Conservation (phyloP, 179 eudicot genomes). For the Beta macrorhiza region DNA sequence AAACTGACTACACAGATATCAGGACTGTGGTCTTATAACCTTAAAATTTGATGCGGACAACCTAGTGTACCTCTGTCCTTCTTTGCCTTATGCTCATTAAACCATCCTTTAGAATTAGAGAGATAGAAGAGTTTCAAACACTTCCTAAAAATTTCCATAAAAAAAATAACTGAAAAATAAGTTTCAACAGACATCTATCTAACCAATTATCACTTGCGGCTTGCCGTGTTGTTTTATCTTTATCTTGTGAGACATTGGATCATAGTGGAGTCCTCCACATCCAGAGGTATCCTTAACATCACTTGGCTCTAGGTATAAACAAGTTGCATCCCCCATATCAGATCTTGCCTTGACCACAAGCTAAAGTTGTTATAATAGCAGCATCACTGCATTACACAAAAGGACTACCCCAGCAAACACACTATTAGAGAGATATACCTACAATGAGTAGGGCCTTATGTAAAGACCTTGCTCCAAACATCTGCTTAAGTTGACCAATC, state of each 20-base stretch:
- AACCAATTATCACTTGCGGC: not conserved
- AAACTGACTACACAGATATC: not conserved
- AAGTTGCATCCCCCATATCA: not conserved
- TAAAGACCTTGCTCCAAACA: not conserved
- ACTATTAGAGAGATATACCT: not conserved
- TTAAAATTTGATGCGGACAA: not conserved
- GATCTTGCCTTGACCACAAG: not conserved
- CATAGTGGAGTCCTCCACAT: not conserved
- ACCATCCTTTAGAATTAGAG: not conserved
- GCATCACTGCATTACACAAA: not conserved
- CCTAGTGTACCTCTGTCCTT: not conserved
- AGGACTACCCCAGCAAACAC: not conserved
- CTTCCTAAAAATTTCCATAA: not conserved
- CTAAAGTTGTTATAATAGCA: not conserved
- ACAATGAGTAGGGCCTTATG: not conserved
- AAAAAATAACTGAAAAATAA: not conserved
- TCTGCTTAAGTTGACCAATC: not conserved
- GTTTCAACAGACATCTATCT: not conserved
- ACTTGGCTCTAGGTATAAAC: not conserved
- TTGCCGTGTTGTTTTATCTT: not conserved
- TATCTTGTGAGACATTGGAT: not conserved
- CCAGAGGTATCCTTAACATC: not conserved
- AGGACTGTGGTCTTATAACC: not conserved
- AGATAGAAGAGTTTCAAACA: not conserved
- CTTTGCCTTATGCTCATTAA: not conserved